Base-by-base conservation (phyloP, 306 rosid genomes). In the Glycine tomentella region DNA sequence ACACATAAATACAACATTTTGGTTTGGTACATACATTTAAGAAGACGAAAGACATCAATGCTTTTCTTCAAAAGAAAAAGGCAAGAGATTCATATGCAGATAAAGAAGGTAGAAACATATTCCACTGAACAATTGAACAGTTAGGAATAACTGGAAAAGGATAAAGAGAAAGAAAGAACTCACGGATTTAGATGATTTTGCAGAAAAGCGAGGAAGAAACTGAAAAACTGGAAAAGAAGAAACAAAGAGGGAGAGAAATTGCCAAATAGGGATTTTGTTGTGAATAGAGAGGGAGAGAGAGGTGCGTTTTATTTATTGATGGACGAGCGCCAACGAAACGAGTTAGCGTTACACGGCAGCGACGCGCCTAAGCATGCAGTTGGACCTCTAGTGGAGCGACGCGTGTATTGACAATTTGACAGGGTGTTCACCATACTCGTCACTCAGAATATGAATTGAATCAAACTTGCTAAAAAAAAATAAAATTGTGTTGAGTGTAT, bases 111-210 rank as follows among this genome's bases (percentile, higher is more conserved):
- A n/a, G 17, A 50, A n/a, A 12, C n/a, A 16, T 3, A 38, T 50
- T 12, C 38, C 10, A 52, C 11, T 52, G 31, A 53, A 81, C 2
- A 74, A 49, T 7, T 12, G 9, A 25, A 31, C 36, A 56, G 36
- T 11, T 63, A 10, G 10, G 14, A 38, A 36, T 2, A 6, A 38
- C 36, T 20, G 34, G 14, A n/a, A 9, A 14, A 52, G 3, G 3
- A 17, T 12, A 8, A 16, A 56, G 13, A 57, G 13, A 17, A 16
- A 20, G 7, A 56, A 3, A 67, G 16, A 69, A 42, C 78, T 51
- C 15, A 82, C 86, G 33, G 17, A 42, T 14, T 76, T 31, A 9
- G 31, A 36, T 3, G 69, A 59, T 25, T 45, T 20, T 20, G 69
- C 42, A 42, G 46, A 75, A 70, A 46, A 44, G 79, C 0, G 56